Percentiles rank a stretch among this genome's conserved stretches.
Conservation (phyloP, 2,329 filamentous ascomycete species). For the Penicillium sp. region DNA sequence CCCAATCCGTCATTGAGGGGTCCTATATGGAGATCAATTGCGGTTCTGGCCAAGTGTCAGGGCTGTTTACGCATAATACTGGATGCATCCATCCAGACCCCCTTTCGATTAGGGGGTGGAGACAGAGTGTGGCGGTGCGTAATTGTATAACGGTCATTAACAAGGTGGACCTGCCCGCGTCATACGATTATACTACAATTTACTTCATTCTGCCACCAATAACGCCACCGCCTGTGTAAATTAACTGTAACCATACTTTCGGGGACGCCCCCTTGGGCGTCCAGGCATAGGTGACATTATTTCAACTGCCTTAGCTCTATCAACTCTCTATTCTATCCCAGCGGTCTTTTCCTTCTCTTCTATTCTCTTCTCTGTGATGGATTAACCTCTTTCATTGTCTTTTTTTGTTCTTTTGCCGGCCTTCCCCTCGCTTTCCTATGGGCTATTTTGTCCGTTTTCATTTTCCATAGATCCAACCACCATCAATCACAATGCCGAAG, state of each 20-base stretch:
- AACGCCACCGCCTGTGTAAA: conserved; percentile 16
- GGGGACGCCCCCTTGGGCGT: conserved; percentile 11
- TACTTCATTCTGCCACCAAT: conserved; percentile 1
- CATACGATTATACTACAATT: neutral
- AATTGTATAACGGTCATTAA: conserved; percentile 13
- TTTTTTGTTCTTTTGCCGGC: conserved; percentile 8
- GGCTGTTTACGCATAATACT: neutral
- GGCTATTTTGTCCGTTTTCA: neutral
- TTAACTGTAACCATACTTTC: conserved; percentile 11
- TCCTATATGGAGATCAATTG: neutral
- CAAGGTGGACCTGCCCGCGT: neutral
- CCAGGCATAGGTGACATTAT: conserved; percentile 18
- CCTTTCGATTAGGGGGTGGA: conserved; percentile 24
- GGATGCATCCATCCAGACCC: conserved; percentile 8
- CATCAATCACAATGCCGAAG: conserved; percentile 58
- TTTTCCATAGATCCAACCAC: conserved; percentile 18
- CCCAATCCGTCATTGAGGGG: neutral
- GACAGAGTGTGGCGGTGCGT: conserved; percentile 23
- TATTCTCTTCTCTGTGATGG: conserved; percentile 15
- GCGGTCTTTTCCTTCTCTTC: neutral
- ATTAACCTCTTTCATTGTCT: conserved; percentile 12
- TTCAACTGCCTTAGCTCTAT: conserved; percentile 5
- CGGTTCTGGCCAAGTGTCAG: neutral
- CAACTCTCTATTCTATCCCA: conserved; percentile 4
- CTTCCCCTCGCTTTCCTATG: conserved; percentile 10